These are phyloP conservation scores for Aspergillus baeticus DNA, from an alignment of 495 filamentous ascomycete species.

Conservation along the genomic window DNA sequence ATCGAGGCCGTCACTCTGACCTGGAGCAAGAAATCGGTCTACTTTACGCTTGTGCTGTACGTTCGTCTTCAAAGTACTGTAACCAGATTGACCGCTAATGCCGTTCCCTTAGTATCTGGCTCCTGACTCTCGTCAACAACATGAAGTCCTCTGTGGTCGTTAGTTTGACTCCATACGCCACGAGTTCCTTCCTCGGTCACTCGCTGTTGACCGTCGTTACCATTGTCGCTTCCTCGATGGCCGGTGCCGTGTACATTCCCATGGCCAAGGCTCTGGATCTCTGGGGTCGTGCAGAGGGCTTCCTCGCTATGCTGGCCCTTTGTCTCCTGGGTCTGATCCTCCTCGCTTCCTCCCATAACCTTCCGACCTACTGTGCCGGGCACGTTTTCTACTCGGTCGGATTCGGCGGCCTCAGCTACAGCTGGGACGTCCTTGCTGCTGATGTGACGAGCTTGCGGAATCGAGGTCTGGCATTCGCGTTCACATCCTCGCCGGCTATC, in stretches of 20 bases:
- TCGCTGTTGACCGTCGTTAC: constrained; percentile 56
- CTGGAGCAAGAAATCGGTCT: constrained; percentile 26
- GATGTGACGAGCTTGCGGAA: constrained; percentile 61
- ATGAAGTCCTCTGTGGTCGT: constrained; percentile 30
- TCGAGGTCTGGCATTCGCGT: constrained; percentile 58
- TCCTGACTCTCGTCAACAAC: constrained; percentile 44
- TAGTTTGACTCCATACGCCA: constrained; percentile 30
- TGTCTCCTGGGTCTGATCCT: constrained; percentile 42
- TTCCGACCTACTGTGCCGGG: constrained; percentile 48
- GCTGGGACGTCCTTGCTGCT: constrained; percentile 56
- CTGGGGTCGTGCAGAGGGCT: constrained; percentile 59
- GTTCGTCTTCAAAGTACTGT: background rate
- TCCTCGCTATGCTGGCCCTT: constrained; percentile 40
- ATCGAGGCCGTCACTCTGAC: constrained; percentile 42
- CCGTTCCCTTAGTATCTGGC: constrained; percentile 36
- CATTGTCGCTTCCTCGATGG: constrained; percentile 45
- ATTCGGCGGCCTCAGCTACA: constrained; percentile 55
- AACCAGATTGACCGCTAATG: background rate
- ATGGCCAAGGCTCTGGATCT: constrained; percentile 67
- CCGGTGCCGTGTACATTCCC: constrained; percentile 44
- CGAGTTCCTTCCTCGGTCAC: constrained; percentile 54
- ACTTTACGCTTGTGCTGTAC: constrained; percentile 1
- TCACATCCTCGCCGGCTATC: constrained; percentile 50
- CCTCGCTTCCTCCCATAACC: constrained; percentile 48
- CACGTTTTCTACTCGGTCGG: constrained; percentile 56